Conservation (phyloP, 148 eudicot genomes). For the Mesembryanthemum crystallinum region DNA sequence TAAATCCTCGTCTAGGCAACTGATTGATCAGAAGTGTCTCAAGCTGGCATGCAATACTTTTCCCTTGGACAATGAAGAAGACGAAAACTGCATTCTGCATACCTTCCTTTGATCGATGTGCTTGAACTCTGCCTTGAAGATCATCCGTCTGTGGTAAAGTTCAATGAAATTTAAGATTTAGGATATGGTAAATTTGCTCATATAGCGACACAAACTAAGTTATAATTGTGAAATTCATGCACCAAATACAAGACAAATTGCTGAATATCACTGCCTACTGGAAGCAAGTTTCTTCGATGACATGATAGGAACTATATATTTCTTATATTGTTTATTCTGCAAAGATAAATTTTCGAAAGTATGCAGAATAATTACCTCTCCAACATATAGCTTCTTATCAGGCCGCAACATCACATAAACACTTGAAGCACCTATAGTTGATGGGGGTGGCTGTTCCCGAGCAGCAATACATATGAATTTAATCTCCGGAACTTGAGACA, state of each 20-base stretch:
- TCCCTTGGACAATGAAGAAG: slow-evolving; percentile 72
- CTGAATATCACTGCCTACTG: neutral
- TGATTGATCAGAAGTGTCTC: slow-evolving; percentile 92
- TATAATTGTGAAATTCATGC: neutral
- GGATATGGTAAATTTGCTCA: neutral
- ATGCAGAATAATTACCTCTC: slow-evolving; percentile 54
- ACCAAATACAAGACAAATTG: neutral
- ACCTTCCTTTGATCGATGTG: slow-evolving; percentile 75
- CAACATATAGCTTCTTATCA: slow-evolving; percentile 70
- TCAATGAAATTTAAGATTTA: neutral
- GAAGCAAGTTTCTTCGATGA: neutral
- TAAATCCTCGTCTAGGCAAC: slow-evolving; percentile 71
- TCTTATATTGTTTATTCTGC: no score
- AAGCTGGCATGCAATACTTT: slow-evolving; percentile 86
- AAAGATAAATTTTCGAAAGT: neutral
- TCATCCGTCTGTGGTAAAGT: slow-evolving; percentile 69
- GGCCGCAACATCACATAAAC: slow-evolving; percentile 86
- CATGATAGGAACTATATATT: neutral
- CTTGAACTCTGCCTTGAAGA: slow-evolving; percentile 77
- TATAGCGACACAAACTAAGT: neutral
- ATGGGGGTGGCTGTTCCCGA: slow-evolving; percentile 89
- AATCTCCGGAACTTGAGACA: slow-evolving; percentile 30
- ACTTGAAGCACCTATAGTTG: slow-evolving; percentile 82
- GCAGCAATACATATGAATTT: slow-evolving; percentile 58
- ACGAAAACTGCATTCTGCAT: slow-evolving; percentile 69